Base-by-base conservation (phyloP, 306 rosid species). In the Corylus heterophylla region DNA sequence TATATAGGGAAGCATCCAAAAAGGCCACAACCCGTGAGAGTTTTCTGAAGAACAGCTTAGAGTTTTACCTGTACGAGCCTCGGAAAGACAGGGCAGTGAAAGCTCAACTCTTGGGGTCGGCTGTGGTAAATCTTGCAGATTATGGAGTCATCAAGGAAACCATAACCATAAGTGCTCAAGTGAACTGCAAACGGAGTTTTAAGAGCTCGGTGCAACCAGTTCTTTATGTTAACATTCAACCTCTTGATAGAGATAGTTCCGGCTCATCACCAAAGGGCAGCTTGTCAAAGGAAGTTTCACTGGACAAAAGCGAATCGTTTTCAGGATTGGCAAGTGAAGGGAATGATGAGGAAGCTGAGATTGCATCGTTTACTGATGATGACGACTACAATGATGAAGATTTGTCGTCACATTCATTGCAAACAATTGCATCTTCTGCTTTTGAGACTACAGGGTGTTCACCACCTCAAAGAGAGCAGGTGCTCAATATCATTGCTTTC, bases 31-130 rank as follows among this genome's bases (percentile, higher is more conserved):
- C 63, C 18, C 77, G 45, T 2, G 94, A 87, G 10, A 77, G 8
- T 73, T 93, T 90, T 74, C 90, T 78, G 86, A 93, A 93, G 86
- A 91, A 90, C 63, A 61, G 14, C 80, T 85, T 93, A 29, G 97
- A 91, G 83, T 91, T 91, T 81, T 16, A 75, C 74, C 76, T 93
- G 85, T 91, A 85, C 86, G 87, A 80, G 54, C 66, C 74, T 55
- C 81, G 83, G 0, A 87, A 85, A 56, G 97, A 91, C 74, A 93
- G 82, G 85, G 82, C 85, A 22, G 82, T 18, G 16, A 93, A 90
- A 79, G 85, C 83, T 78, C 92, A 89, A 54, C 86, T 87, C 56
- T 71, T 93, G 85, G 98, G 92, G 51, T 84, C 94, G 64, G 92
- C 87, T 58, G 51, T 74, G 0, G 59, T 93, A 64, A 90, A 93